Base-by-base conservation (phyloP, 768 basidiomycete species). In the Pisolithus sp. region DNA sequence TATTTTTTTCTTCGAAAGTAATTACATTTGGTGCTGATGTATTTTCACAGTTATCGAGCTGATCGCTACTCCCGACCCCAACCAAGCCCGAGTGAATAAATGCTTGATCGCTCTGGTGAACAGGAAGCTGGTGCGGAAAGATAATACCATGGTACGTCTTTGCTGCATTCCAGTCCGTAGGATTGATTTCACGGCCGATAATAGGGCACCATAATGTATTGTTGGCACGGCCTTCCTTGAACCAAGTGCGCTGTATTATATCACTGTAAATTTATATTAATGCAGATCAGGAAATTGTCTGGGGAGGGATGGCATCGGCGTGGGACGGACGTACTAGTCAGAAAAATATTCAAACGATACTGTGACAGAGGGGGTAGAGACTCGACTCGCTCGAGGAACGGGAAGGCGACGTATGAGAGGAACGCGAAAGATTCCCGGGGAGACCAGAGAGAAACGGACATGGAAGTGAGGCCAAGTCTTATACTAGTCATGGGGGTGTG, bases 41-140 rank as follows among this genome's bases (percentile, higher is more conserved):
- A 34, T 15, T 18, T 7, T 4, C n/a, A n/a, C 59, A 95, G 93
- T 94, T 20, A 69, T 78, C 28, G 88, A 91, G 50, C 75, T 94
- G 50, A 78, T 93, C 58, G 76, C 75, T 39, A 83, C 83, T 2
- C 89, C 91, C 0, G 89, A 92, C 55, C 77, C 94, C 36, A 89
- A 85, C 48, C 93, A 95, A 71, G 87, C 91, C 7, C 78, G 89
- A 39, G 93, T 92, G 40, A 95, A 96, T 68, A 94, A 92, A 66
- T 95, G 92, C 59, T 75, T 97, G 37, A 92, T 97, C 48, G 90
- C 92, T 2, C 73, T 97, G 7, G 92, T 94, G 4, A 86, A 86
- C 62, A 78, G 89, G 46, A 95, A 94, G 63, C 77, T 89, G 18
- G 88, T 93, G 1, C 74, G 73, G 51, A 94, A 93, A 67, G 83